Base-by-base conservation (phyloP, 345 rosid genomes). In the Diplotaxis tenuifolia region DNA sequence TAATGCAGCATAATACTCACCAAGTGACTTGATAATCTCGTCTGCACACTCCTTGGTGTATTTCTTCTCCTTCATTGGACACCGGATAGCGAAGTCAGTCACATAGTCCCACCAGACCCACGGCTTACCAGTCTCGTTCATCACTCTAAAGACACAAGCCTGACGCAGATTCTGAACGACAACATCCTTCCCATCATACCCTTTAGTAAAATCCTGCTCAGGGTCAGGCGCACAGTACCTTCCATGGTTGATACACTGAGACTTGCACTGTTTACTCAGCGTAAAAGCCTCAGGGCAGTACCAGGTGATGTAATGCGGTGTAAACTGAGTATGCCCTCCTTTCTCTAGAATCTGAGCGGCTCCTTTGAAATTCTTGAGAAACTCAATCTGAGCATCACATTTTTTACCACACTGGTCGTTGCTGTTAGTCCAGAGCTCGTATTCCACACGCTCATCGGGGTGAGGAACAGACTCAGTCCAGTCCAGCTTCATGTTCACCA, bases 391-490 rank as follows among this genome's bases (percentile, higher is more conserved):
- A 93, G 88, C 84, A 52, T 90, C 93, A 75, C 98, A 92, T 69
- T 92, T 92, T 19, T 86, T 87, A 42, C 95, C 98, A 59, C 98
- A 92, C 68, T 88, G 95, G 52, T 90, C 98, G 21, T 92, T 92
- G 82, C 98, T 92, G 74, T 86, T 92, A 71, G 98, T 88, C 98
- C 96, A 92, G 56, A 92, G 61, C 67, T 92, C 89, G 54, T 92
- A 92, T 80, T 90, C 96, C 61, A 92, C 98, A 18, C 96, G 95
- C 63, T 88, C 93, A 79, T 92, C 98, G 16, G 98, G 98, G 80
- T 92, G 96, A 0, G 98, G 96, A 68, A 92, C 96, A 18, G 95
- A 94, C 83, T 92, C 98, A 76, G 97, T 83, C 99, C 99, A 95
- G 71, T 95, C 99, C 71, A 95, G 99, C 32, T 92, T 95, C 76